Evolutionary conservation across 352 stramenopile genomes (phyloP).

Genomic region (Plasmopara muralis): DNA sequence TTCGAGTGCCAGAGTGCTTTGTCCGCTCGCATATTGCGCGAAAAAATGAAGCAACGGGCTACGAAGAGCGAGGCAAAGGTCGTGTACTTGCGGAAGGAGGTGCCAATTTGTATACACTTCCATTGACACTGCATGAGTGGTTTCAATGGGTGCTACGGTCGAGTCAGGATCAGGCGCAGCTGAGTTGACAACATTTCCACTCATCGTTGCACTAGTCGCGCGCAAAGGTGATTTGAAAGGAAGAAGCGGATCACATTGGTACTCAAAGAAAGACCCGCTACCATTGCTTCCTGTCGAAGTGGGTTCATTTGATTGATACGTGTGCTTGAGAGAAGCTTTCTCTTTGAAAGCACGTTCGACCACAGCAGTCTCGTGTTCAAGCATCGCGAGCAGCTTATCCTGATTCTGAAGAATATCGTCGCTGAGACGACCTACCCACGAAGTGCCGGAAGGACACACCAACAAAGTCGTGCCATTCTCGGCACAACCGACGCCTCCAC

Average conservation of each 20-base stretch:
- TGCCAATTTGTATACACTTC: conserved; percentile 48
- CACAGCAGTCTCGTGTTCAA: conserved; percentile 73
- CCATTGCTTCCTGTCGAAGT: conserved; percentile 9
- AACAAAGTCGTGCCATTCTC: conserved; percentile 14
- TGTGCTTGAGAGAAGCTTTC: conserved; percentile 66
- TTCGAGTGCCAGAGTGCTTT: conserved; percentile 25
- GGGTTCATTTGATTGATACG: conserved; percentile 36
- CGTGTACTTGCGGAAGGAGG: conserved; percentile 42
- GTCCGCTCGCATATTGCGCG: conserved; percentile 47
- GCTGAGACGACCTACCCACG: conserved; percentile 56
- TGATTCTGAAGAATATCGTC: conserved; percentile 82
- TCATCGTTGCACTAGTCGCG: conserved; percentile 5
- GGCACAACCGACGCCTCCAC: not conserved
- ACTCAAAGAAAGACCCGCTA: conserved; percentile 45
- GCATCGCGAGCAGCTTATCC: conserved; percentile 65
- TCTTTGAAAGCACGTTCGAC: conserved; percentile 75
- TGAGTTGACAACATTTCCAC: conserved; percentile 1
- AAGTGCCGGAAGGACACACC: conserved; percentile 14
- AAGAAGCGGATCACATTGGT: conserved; percentile 54
- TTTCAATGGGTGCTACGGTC: conserved; percentile 2
- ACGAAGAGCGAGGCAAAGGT: conserved; percentile 57
- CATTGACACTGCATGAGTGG: conserved; percentile 5
- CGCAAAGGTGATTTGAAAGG: conserved; percentile 22
- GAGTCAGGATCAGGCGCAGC: not conserved
- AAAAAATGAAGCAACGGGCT: conserved; percentile 44